Conservation (phyloP, 352 stramenopile genomes). For the Phytophthora sp. region DNA sequence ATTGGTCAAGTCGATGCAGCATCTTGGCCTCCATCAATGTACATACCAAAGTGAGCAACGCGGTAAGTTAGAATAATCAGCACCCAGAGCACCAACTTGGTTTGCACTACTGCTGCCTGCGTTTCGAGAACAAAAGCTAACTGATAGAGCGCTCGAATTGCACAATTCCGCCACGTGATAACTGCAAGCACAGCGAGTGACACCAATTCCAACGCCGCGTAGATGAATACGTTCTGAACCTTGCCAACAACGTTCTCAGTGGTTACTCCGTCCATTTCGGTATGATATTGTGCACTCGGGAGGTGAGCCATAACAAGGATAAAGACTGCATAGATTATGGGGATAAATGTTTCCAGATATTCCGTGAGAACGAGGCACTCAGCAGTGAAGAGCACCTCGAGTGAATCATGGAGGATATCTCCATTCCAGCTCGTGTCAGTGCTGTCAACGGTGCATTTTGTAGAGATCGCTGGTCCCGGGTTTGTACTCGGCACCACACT, state of each 20-base stretch:
- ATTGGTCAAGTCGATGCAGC: too few relatives aligned
- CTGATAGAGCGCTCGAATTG: slow-evolving; percentile 25
- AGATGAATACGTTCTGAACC: slow-evolving; percentile 22
- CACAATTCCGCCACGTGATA: slow-evolving; percentile 18
- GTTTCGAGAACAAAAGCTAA: slow-evolving; percentile 37
- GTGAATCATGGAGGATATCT: slow-evolving; percentile 9
- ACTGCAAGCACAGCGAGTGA: slow-evolving; percentile 21
- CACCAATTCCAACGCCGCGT: slow-evolving; percentile 21
- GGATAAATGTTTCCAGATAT: slow-evolving; percentile 41
- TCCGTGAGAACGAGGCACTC: slow-evolving; percentile 42
- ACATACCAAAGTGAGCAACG: slow-evolving; percentile 20
- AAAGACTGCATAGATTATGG: slow-evolving; percentile 28
- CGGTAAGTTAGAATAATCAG: slow-evolving; percentile 14
- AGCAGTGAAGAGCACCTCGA: slow-evolving; percentile 30
- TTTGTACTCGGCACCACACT: not conserved
- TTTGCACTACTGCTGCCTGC: slow-evolving; percentile 12
- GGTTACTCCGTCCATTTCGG: slow-evolving; percentile 23
- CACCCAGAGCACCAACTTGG: slow-evolving; percentile 25
- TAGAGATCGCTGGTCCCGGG: not conserved
- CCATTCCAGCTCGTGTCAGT: not conserved
- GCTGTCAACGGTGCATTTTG: not conserved
- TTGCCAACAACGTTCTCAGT: not conserved
- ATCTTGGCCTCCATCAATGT: not conserved
- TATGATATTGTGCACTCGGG: slow-evolving; percentile 37
- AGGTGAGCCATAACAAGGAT: slow-evolving; percentile 17